Conservation (phyloP, 768 basidiomycete species). For the Mycena venus region DNA sequence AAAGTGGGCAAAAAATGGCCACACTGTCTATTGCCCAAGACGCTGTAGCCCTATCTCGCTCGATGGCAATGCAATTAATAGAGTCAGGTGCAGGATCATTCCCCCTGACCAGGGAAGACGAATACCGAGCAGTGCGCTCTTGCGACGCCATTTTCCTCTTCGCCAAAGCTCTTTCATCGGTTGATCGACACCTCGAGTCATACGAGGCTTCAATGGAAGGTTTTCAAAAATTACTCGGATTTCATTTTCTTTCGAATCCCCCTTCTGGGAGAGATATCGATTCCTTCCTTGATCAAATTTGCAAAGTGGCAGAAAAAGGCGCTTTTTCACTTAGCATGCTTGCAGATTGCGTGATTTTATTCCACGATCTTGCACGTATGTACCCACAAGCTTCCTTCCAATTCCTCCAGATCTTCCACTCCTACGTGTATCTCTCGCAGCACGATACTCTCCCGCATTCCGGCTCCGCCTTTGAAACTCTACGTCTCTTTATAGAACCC, state of each 20-base stretch:
- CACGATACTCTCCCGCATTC: neutral
- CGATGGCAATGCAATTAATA: too few relatives aligned
- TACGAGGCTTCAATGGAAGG: neutral
- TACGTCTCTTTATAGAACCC: conserved; percentile 7
- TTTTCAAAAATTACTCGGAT: neutral
- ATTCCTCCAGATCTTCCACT: conserved; percentile 16
- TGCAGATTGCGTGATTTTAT: neutral
- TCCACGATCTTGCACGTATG: neutral
- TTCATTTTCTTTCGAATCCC: neutral
- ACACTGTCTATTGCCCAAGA: neutral
- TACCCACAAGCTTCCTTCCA: neutral
- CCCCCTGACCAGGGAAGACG: neutral
- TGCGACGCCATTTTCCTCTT: neutral
- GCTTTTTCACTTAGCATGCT: neutral
- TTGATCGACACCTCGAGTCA: neutral
- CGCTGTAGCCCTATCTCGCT: neutral
- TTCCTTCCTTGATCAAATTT: conserved; percentile 4
- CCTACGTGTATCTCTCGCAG: neutral
- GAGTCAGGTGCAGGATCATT: too few relatives aligned
- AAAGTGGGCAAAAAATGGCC: neutral
- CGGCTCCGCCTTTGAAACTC: neutral
- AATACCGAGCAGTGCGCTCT: neutral
- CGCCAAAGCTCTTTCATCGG: neutral
- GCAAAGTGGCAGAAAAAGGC: conserved; percentile 2
- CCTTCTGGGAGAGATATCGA: neutral